phyloP scores from a whole-genome alignment of 1,139 yeast genomes.

The Lizanozyma gosingica region DNA sequence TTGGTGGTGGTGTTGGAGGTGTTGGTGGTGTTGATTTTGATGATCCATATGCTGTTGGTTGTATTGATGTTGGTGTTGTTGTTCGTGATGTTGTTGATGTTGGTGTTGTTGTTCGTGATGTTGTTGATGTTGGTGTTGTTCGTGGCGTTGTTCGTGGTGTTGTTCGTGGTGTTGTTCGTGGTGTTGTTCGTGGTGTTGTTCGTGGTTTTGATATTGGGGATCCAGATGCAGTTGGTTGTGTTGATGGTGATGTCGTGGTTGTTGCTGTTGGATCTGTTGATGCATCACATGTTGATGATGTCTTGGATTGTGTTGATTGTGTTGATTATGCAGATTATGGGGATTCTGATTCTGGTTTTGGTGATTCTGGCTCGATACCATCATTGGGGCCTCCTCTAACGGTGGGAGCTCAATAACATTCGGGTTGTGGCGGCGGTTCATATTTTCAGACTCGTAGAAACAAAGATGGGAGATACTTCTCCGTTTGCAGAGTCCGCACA shows the following conservation, averaged over 20 bases:
- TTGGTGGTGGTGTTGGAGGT: conserved; percentile 3
- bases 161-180: neutral
- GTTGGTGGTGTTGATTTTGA: conserved; percentile 3
- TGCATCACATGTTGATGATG: neutral
- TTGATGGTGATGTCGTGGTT: neutral
- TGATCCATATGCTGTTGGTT: conserved; percentile 2
- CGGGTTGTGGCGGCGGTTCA: neutral
- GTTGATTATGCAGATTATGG: conserved; percentile 1
- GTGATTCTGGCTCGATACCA: neutral
- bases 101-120: conserved; percentile 3
- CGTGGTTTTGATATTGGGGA: neutral
- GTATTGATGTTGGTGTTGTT: conserved; percentile 3
- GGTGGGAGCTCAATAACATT: neutral
- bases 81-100: conserved; percentile 5
- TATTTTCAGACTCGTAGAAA: conserved; percentile 34
- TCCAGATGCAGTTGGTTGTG: conserved; percentile 1
- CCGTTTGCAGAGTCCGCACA: conserved; percentile 63
- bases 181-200: neutral
- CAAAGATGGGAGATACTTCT: conserved; percentile 71
- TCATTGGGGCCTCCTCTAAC: neutral
- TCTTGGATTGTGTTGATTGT: neutral
- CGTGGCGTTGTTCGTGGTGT: conserved; percentile 1
- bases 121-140: conserved; percentile 1
- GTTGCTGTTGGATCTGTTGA: conserved; percentile 1
- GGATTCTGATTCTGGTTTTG: neutral